Percentiles rank a stretch among this genome's conserved stretches.
Evolutionary conservation across 805 yeast genomes (phyloP).

Genomic region (Schizosaccharomyces japonicus): DNA sequence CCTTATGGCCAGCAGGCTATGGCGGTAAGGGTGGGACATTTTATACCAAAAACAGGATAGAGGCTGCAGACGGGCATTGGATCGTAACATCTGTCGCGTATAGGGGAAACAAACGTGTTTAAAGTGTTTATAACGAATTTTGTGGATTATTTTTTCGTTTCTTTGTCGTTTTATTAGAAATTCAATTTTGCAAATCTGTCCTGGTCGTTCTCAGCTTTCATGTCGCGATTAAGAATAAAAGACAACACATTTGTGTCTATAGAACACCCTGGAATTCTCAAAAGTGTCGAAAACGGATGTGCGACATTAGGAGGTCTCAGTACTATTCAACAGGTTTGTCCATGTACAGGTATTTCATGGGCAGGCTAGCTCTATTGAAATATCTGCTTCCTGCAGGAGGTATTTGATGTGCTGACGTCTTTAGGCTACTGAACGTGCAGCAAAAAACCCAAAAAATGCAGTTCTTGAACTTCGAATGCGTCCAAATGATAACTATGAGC

Average conservation of each 20-base stretch:
- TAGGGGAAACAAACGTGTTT: too few species aligned
- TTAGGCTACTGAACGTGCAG: neutral
- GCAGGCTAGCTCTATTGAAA: neutral
- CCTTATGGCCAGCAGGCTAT: too few species aligned
- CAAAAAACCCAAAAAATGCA: constrained; percentile 6
- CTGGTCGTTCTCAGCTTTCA: too few species aligned
- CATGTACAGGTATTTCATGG: neutral
- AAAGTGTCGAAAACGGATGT: neutral
- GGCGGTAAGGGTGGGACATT: too few species aligned
- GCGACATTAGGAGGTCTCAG: neutral
- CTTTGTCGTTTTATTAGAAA: too few species aligned
- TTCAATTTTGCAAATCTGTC: too few species aligned
- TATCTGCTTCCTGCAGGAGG: neutral
- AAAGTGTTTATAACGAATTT: too few species aligned
- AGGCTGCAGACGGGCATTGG: too few species aligned
- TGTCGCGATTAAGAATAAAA: neutral
- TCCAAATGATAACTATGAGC: constrained; percentile 20
- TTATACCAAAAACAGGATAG: too few species aligned
- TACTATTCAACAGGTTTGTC: neutral
- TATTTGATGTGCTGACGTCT: neutral
- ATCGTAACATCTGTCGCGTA: too few species aligned
- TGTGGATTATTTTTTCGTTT: too few species aligned
- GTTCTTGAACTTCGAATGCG: constrained; percentile 18
- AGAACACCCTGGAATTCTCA: neutral
- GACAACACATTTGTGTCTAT: neutral